phyloP scores from a whole-genome alignment of 192 early-diverging fungal species.

The Gryganskiella cystojenkinii region DNA sequence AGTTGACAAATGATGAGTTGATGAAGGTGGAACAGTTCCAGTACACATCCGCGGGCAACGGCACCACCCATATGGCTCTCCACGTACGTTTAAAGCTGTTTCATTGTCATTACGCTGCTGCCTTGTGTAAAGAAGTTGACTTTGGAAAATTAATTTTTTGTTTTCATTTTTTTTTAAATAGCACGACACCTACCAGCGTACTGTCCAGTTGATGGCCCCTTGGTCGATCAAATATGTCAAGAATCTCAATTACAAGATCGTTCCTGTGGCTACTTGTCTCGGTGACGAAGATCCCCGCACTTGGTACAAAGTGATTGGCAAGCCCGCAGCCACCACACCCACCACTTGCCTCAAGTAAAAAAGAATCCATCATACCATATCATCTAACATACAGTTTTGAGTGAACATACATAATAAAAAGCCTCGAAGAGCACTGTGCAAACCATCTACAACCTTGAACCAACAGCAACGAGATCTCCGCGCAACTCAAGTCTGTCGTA shows the following conservation, averaged over 20 bases:
- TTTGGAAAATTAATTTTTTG: no score
- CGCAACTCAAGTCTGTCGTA: no score
- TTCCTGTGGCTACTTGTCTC: constrained; percentile 41
- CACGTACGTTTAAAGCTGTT: not conserved
- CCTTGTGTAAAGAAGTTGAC: no score
- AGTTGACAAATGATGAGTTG: constrained; percentile 27
- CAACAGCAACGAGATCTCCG: no score
- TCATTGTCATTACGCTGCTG: no score
- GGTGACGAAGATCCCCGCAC: constrained; percentile 44
- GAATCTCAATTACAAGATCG: constrained; percentile 47
- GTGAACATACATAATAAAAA: no score
- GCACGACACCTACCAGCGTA: constrained; percentile 47
- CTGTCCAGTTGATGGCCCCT: constrained; percentile 31
- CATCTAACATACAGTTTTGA: no score
- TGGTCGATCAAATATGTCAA: constrained; percentile 44
- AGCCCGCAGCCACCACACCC: constrained; percentile 26
- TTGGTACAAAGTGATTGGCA: constrained; percentile 42
- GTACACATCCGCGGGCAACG: constrained; percentile 28
- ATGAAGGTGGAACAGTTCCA: constrained; percentile 15
- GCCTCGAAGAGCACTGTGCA: no score
- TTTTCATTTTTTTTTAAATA: no score
- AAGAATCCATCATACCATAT: no score
- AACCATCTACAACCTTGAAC: no score
- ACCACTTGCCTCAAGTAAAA: constrained; percentile 45
- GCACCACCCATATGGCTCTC: constrained; percentile 25